Conservation (phyloP, 192 early-diverging fungal species). For the Coemansia sp. region DNA sequence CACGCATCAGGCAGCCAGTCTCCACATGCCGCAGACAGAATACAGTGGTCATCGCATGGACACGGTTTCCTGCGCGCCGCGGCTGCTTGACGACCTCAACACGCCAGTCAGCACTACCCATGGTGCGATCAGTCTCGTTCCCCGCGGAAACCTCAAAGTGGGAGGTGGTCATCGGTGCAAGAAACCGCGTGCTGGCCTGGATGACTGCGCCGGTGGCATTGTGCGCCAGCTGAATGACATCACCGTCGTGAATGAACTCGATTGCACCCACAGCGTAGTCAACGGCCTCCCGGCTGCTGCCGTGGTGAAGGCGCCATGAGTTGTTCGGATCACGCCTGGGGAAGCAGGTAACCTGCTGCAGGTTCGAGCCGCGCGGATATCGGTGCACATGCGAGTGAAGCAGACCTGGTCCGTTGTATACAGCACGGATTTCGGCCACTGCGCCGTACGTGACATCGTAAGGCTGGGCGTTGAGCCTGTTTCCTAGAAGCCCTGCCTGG, state of each 20-base stretch:
- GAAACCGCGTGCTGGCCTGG: slow-evolving; percentile 61
- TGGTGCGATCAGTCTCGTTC: slow-evolving; percentile 66
- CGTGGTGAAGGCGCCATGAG: slow-evolving; percentile 56
- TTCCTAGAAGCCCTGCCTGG: slow-evolving; percentile 80
- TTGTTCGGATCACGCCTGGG: slow-evolving; percentile 75
- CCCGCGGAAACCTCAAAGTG: slow-evolving; percentile 63
- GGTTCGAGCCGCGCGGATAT: slow-evolving; percentile 64
- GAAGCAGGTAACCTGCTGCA: slow-evolving; percentile 90
- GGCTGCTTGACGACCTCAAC: slow-evolving; percentile 57
- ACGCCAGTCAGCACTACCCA: slow-evolving; percentile 66
- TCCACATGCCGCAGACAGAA: slow-evolving; percentile 74
- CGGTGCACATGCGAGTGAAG: slow-evolving; percentile 65
- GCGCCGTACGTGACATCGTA: slow-evolving; percentile 45
- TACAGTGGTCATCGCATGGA: slow-evolving; percentile 59
- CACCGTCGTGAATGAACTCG: slow-evolving; percentile 67
- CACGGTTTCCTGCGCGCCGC: slow-evolving; percentile 53
- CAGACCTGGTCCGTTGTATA: slow-evolving; percentile 39
- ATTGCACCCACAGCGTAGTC: slow-evolving; percentile 53
- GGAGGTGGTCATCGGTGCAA: slow-evolving; percentile 65
- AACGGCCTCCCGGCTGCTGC: slow-evolving; percentile 33
- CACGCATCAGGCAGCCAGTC: slow-evolving; percentile 78
- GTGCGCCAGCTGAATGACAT: slow-evolving; percentile 77
- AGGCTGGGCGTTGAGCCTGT: slow-evolving; percentile 57
- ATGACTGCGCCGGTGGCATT: slow-evolving; percentile 59
- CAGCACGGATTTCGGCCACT: slow-evolving; percentile 27